These are phyloP conservation scores for Penicillium sp. DNA, from an alignment of 2,329 filamentous ascomycete species.

Conservation along the genomic window DNA sequence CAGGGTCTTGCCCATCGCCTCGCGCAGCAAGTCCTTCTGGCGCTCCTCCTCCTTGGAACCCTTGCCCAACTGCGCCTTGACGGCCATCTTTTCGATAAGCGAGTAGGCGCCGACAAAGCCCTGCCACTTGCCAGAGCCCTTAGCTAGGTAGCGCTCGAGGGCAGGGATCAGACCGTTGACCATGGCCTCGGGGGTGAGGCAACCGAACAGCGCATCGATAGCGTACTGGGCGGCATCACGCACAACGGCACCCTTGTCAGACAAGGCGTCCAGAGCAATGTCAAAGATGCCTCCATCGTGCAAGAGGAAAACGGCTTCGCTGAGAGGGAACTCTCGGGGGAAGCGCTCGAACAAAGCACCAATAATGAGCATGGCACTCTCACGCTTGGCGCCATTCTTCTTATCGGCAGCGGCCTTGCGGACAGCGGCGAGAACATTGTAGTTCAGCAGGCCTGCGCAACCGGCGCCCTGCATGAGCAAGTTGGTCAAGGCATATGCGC, in stretches of 20 bases:
- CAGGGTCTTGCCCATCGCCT: conserved; percentile 77
- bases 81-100: conserved; percentile 87
- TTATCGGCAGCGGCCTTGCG: conserved; percentile 85
- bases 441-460: conserved; percentile 59
- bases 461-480: conserved; percentile 64
- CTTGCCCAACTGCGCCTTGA: conserved; percentile 84
- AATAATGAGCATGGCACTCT: conserved; percentile 91
- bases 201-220: conserved; percentile 79
- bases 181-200: conserved; percentile 76
- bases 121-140: conserved; percentile 93
- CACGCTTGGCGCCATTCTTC: conserved; percentile 80
- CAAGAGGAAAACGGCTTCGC: conserved; percentile 78
- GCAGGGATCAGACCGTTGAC: conserved; percentile 78
- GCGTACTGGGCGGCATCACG: conserved; percentile 92
- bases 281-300: conserved; percentile 72
- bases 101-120: conserved; percentile 84
- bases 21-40: conserved; percentile 84
- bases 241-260: conserved; percentile 86
- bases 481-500: conserved; percentile 63
- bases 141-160: conserved; percentile 71
- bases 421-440: conserved; percentile 62
- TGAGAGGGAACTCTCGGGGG: conserved; percentile 70
- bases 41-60: conserved; percentile 80
- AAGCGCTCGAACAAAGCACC: conserved; percentile 92
- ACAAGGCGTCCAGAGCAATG: conserved; percentile 75